Conservation (phyloP, 306 rosid species). For the Purshia tridentata region DNA sequence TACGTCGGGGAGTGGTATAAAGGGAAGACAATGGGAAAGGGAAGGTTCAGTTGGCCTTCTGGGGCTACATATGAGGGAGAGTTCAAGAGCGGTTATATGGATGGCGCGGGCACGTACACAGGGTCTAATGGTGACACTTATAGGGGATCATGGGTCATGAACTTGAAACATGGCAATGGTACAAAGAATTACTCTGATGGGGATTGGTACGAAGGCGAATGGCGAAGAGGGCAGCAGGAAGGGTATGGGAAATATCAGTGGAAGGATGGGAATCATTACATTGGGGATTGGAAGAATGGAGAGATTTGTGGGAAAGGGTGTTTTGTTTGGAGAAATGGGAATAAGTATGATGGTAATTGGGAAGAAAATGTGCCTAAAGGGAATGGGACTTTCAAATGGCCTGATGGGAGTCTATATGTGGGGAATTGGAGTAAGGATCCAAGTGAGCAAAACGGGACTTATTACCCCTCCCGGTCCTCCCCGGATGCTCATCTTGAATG, state of each 20-base stretch:
- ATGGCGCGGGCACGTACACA: slow-evolving; percentile 67
- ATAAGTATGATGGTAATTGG: slow-evolving; percentile 71
- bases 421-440: slow-evolving; percentile 71
- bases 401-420: slow-evolving; percentile 65
- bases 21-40: slow-evolving; percentile 77
- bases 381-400: slow-evolving; percentile 64
- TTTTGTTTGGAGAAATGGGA: slow-evolving; percentile 70
- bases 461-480: slow-evolving; percentile 42
- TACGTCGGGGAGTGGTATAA: slow-evolving; percentile 76
- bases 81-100: slow-evolving; percentile 81
- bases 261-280: slow-evolving; percentile 62
- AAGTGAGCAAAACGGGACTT: slow-evolving; percentile 56
- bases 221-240: slow-evolving; percentile 66
- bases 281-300: slow-evolving; percentile 91
- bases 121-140: slow-evolving; percentile 66
- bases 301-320: slow-evolving; percentile 64
- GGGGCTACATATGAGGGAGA: slow-evolving; percentile 93
- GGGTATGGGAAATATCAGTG: slow-evolving; percentile 78
- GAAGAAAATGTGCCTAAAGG: slow-evolving; percentile 78
- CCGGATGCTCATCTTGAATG: slow-evolving; percentile 51
- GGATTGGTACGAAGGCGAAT: slow-evolving; percentile 82
- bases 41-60: slow-evolving; percentile 89
- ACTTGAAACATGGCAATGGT: slow-evolving; percentile 79
- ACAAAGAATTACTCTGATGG: slow-evolving; percentile 55
- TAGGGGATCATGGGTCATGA: slow-evolving; percentile 79